Conservation (phyloP, 176 grass and related monocot genomes). For the Hordeum vulgare region DNA sequence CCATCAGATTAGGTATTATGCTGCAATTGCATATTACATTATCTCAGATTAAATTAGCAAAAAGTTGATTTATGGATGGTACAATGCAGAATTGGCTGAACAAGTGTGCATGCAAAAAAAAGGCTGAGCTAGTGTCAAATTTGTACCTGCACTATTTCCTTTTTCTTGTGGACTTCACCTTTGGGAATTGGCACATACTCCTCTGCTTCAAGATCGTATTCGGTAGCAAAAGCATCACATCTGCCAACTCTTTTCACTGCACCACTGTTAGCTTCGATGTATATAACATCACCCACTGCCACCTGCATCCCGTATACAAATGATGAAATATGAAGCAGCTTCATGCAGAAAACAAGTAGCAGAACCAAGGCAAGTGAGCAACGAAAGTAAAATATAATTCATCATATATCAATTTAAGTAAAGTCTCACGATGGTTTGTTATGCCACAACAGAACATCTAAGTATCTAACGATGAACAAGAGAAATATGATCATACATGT, state of each 20-base stretch:
- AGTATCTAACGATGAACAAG: neutral
- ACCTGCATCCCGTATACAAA: constrained; percentile 43
- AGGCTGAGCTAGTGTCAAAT: neutral
- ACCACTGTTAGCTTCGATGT: constrained; percentile 94
- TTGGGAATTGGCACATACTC: constrained; percentile 99
- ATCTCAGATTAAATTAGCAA: neutral
- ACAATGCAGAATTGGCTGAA: neutral
- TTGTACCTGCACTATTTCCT: constrained; percentile 93
- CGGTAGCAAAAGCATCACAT: constrained; percentile 98
- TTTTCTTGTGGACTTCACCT: constrained; percentile 98
- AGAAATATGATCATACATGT: neutral
- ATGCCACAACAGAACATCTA: neutral
- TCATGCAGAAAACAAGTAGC: constrained; percentile 4
- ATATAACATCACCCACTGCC: constrained; percentile 94
- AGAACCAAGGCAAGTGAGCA: neutral
- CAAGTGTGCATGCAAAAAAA: neutral
- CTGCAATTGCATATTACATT: neutral
- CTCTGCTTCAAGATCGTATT: constrained; percentile 97
- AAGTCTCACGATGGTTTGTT: neutral
- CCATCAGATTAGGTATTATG: neutral
- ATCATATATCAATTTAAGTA: neutral
- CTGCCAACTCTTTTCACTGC: constrained; percentile 99
- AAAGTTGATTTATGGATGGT: neutral
- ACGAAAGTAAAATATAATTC: neutral
- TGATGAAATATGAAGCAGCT: constrained; percentile 17